Evolutionary conservation across 108 stramenopile genomes (phyloP).

Genomic region (Ochromonas danica): DNA sequence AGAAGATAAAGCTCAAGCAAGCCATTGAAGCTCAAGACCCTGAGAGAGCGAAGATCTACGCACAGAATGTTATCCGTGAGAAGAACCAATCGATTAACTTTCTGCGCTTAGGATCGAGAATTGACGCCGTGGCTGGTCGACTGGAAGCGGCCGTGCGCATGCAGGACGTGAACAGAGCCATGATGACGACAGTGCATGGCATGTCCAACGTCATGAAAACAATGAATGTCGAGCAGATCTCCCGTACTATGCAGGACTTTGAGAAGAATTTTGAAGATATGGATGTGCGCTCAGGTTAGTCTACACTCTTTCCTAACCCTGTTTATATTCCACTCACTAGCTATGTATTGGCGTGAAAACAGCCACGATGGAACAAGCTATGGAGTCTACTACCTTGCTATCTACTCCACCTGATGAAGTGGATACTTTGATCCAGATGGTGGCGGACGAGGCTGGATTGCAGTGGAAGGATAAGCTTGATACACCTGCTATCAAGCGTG

Average conservation of each 20-base stretch:
- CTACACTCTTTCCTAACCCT: too few relatives aligned
- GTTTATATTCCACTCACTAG: too few relatives aligned
- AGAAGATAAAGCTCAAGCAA: conserved; percentile 83
- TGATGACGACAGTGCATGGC: conserved; percentile 85
- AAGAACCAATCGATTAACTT: conserved; percentile 91
- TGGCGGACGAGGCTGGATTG: conserved; percentile 86
- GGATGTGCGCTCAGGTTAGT: conserved; percentile 73
- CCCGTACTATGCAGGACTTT: conserved; percentile 85
- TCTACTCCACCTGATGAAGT: conserved; percentile 91
- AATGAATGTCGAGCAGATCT: conserved; percentile 91
- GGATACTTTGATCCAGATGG: conserved; percentile 79
- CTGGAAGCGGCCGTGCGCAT: conserved; percentile 95
- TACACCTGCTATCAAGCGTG: conserved; percentile 72
- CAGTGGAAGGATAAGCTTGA: conserved; percentile 72
- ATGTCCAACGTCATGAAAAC: conserved; percentile 78
- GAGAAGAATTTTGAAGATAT: conserved; percentile 98
- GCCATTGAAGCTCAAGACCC: conserved; percentile 79
- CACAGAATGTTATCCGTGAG: conserved; percentile 95
- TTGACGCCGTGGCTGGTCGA: conserved; percentile 89
- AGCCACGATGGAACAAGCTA: conserved; percentile 95
- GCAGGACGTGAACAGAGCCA: conserved; percentile 80
- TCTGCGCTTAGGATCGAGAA: conserved; percentile 76
- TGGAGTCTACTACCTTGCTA: conserved; percentile 89
- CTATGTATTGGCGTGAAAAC: too few relatives aligned
- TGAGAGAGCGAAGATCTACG: conserved; percentile 93